phyloP scores from a whole-genome alignment of 2,329 filamentous ascomycete species.

The Fusarium domesticum region DNA sequence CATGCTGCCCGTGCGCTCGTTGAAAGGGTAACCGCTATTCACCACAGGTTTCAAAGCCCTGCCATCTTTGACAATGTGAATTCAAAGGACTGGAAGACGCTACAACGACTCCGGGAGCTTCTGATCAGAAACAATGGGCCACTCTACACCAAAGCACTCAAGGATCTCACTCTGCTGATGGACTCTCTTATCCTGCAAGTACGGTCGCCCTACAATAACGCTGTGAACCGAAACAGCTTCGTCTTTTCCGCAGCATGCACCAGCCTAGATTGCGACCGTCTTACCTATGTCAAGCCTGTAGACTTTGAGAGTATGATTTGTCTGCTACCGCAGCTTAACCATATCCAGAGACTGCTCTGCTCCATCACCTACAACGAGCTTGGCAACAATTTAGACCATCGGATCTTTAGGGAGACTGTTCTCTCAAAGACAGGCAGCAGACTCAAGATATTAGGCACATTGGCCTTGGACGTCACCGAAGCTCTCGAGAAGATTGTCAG shows the following conservation, averaged over 20 bases:
- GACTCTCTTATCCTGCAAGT: slow-evolving; percentile 14
- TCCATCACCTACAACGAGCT: slow-evolving; percentile 37
- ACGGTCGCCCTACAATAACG: slow-evolving; percentile 11
- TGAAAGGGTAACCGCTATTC: slow-evolving; percentile 40
- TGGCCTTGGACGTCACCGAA: slow-evolving; percentile 5
- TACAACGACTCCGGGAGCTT: slow-evolving; percentile 27
- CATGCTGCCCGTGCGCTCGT: slow-evolving; percentile 55
- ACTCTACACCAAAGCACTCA: slow-evolving; percentile 11
- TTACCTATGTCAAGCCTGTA: slow-evolving; percentile 35
- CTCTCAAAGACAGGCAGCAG: slow-evolving; percentile 1
- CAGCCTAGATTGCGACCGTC: slow-evolving; percentile 35
- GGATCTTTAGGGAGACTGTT: slow-evolving; percentile 4
- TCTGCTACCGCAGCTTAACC: slow-evolving; percentile 15
- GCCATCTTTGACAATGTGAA: slow-evolving; percentile 31
- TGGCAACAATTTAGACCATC: slow-evolving; percentile 10
- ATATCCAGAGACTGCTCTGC: slow-evolving; percentile 28
- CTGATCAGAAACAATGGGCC: slow-evolving; percentile 16
- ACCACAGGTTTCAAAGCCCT: slow-evolving; percentile 34
- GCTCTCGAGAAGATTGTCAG: slow-evolving; percentile 13
- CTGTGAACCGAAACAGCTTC: not conserved
- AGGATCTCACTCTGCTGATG: slow-evolving; percentile 23
- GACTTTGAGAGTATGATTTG: slow-evolving; percentile 23
- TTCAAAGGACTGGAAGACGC: slow-evolving; percentile 35
- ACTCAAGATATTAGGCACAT: not conserved
- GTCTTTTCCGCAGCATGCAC: not conserved